Evolutionary conservation across 164 flowering plant genomes (phyloP).

Genomic region (Nymphaea colorata): DNA sequence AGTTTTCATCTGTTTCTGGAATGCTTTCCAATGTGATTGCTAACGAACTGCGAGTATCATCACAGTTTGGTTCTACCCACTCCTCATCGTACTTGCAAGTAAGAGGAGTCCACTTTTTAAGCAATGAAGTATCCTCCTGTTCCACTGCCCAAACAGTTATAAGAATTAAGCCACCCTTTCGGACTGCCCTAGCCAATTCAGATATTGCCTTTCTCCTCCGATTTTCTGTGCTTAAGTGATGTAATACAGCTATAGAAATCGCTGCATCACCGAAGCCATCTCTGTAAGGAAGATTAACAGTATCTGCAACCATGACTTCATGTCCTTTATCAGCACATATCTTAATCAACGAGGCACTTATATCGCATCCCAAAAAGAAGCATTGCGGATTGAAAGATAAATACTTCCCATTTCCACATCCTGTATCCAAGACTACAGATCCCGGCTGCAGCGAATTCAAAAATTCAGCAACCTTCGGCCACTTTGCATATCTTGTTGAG

Average conservation of each 20-base stretch:
- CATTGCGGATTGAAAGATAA: constrained; percentile 66
- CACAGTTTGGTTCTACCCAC: constrained; percentile 87
- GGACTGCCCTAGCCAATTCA: constrained; percentile 71
- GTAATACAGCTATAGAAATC: constrained; percentile 91
- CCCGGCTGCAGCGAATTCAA: constrained; percentile 51
- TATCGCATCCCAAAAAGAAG: constrained; percentile 82
- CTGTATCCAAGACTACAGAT: constrained; percentile 76
- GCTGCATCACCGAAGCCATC: constrained; percentile 83
- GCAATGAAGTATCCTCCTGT: constrained; percentile 66
- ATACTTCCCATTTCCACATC: constrained; percentile 97
- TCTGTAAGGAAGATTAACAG: constrained; percentile 84
- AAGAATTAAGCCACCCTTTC: constrained; percentile 74
- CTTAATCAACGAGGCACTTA: constrained; percentile 61
- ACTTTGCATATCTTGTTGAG: constrained; percentile 87
- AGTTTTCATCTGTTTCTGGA: constrained; percentile 60
- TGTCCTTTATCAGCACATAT: constrained; percentile 76
- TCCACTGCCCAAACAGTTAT: constrained; percentile 98
- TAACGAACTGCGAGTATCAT: constrained; percentile 33
- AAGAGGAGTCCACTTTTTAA: constrained; percentile 90
- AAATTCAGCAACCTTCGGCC: constrained; percentile 89
- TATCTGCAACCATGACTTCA: constrained; percentile 91
- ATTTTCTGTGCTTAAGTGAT: constrained; percentile 80
- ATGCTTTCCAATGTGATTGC: constrained; percentile 47
- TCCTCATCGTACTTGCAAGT: constrained; percentile 52
- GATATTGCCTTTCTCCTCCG: constrained; percentile 79